These are phyloP conservation scores for Streptanthus diversifolius DNA, from an alignment of 345 rosid genomes.

Conservation along the genomic window DNA sequence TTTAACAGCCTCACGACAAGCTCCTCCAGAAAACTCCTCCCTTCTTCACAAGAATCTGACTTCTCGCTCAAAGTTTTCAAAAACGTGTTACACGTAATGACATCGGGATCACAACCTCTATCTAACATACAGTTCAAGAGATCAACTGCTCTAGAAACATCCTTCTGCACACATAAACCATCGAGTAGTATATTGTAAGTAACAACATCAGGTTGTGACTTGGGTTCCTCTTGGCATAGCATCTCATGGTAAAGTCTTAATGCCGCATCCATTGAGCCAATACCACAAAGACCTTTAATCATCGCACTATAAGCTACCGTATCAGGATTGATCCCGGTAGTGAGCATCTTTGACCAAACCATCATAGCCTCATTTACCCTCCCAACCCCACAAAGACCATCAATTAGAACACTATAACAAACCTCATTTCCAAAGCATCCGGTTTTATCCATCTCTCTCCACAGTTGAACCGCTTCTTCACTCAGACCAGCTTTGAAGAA, in stretches of 20 bases:
- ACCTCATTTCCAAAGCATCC: conserved; percentile 44
- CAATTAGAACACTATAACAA: conserved; percentile 70
- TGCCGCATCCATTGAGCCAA: conserved; percentile 61
- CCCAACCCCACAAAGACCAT: conserved; percentile 74
- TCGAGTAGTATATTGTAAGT: conserved; percentile 78
- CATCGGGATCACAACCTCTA: conserved; percentile 76
- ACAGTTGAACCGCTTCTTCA: conserved; percentile 64
- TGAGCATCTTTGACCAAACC: conserved; percentile 74
- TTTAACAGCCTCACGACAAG: conserved; percentile 63
- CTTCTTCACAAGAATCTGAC: conserved; percentile 67
- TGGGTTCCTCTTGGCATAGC: conserved; percentile 61
- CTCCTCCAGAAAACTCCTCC: conserved; percentile 70
- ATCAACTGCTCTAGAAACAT: conserved; percentile 65
- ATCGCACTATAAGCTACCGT: conserved; percentile 77
- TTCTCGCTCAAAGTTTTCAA: conserved; percentile 60
- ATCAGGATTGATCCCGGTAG: conserved; percentile 68
- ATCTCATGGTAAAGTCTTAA: conserved; percentile 78
- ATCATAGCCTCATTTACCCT: conserved; percentile 59
- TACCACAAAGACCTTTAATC: conserved; percentile 75
- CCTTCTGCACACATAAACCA: conserved; percentile 61
- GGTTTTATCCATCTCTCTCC: conserved; percentile 59
- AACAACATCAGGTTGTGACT: conserved; percentile 78
- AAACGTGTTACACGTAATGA: conserved; percentile 69
- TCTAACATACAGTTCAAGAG: conserved; percentile 79
- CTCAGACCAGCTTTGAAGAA: conserved; percentile 55